These are phyloP conservation scores for Taxillus chinensis DNA, from an alignment of 164 flowering plant genomes.

Conservation along the genomic window DNA sequence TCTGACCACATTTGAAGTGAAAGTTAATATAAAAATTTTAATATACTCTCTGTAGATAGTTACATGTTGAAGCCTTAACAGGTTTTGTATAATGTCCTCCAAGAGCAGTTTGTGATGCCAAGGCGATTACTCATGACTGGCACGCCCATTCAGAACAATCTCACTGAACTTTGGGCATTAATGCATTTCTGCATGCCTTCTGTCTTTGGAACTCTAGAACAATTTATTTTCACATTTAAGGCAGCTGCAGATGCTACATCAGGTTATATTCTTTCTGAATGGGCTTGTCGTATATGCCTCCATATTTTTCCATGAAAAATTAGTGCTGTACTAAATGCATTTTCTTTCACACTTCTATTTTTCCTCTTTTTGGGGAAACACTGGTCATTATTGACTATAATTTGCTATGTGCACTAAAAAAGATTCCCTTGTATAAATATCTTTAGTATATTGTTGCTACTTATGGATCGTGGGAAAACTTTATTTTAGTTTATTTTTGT, in stretches of 20 bases:
- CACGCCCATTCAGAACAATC: conserved; percentile 95
- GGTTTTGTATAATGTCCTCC: conserved; percentile 76
- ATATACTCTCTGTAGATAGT: background rate
- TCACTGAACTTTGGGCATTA: conserved; percentile 91
- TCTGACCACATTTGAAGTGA: no score
- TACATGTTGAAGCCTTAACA: conserved; percentile 15
- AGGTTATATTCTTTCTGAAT: conserved; percentile 24
- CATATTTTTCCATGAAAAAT: no score
- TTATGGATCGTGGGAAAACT: no score
- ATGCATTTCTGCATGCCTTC: conserved; percentile 95
- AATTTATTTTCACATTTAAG: conserved; percentile 60
- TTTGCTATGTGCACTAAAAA: no score
- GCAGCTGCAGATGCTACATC: conserved; percentile 49
- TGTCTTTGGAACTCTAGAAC: conserved; percentile 67
- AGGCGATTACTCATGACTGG: conserved; percentile 86
- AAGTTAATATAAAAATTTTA: background rate
- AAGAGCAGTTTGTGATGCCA: conserved; percentile 64
- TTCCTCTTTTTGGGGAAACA: no score
- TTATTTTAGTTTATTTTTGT: no score
- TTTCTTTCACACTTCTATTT: no score
- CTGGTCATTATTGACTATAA: no score
- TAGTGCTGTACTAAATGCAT: no score
- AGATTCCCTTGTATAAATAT: no score
- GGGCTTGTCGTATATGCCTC: no score
- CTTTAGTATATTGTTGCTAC: no score